Conservation (phyloP, 2,329 filamentous ascomycete genomes). For the Pseudocercospora pini-densiflorae region DNA sequence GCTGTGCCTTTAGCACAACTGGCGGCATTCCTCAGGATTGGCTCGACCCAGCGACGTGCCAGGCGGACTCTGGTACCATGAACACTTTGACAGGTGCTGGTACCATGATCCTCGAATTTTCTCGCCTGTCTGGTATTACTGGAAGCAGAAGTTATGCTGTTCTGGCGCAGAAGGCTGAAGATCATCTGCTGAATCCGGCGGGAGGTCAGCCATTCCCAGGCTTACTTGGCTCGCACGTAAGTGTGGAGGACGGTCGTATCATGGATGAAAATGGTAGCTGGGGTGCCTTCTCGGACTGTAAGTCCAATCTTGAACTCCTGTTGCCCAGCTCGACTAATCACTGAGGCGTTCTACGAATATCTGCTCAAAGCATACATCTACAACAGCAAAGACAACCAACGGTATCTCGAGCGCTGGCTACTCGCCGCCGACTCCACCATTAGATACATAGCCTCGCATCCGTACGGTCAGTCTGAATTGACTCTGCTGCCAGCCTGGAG, state of each 20-base stretch:
- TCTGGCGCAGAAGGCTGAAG: constrained; percentile 29
- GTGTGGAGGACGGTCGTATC: constrained; percentile 34
- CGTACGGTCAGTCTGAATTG: constrained; percentile 37
- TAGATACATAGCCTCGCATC: constrained; percentile 34
- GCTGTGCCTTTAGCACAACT: constrained; percentile 30
- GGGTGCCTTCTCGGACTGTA: constrained; percentile 36
- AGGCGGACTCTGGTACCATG: constrained; percentile 31
- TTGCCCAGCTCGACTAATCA: no score
- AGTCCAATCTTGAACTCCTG: neutral
- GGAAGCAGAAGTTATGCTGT: constrained; percentile 30
- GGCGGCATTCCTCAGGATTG: constrained; percentile 32
- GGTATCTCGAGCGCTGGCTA: constrained; percentile 38
- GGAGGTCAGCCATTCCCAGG: constrained; percentile 36
- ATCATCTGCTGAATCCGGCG: constrained; percentile 27
- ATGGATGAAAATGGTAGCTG: constrained; percentile 37
- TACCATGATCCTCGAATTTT: constrained; percentile 33
- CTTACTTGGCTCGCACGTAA: constrained; percentile 36
- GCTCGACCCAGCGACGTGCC: constrained; percentile 29
- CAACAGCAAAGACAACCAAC: constrained; percentile 32
- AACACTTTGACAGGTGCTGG: constrained; percentile 30
- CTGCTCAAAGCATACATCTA: constrained; percentile 43
- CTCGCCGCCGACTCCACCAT: constrained; percentile 40
- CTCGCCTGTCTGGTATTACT: constrained; percentile 33
- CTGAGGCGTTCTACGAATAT: constrained; percentile 39
- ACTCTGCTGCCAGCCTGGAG: constrained; percentile 37